Conservation (phyloP, 257 asterid genomes). For the Henckelia pumila region DNA sequence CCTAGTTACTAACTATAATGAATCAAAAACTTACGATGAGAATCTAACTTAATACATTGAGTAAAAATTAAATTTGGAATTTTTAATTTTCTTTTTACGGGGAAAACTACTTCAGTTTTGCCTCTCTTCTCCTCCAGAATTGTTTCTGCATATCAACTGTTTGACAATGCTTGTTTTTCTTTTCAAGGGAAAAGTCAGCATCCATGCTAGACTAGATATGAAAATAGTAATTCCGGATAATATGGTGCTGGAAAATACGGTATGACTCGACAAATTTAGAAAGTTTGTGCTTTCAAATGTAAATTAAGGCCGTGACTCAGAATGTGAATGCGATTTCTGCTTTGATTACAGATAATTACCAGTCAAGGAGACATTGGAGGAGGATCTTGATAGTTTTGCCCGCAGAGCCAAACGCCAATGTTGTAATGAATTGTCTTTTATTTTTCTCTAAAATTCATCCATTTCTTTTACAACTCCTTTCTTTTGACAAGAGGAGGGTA, state of each 20-base stretch:
- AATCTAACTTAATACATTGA: too few relatives aligned
- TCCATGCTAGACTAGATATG: slow-evolving; percentile 46
- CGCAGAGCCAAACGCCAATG: slow-evolving; percentile 1
- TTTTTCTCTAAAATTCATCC: slow-evolving; percentile 5
- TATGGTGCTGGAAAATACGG: slow-evolving; percentile 64
- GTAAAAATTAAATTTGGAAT: too few relatives aligned
- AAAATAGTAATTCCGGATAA: slow-evolving; percentile 68
- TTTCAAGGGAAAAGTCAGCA: slow-evolving; percentile 65
- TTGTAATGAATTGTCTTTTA: slow-evolving; percentile 18
- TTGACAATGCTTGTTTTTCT: slow-evolving; percentile 15
- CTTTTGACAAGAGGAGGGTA: slow-evolving; percentile 4
- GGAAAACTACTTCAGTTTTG: too few relatives aligned
- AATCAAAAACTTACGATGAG: too few relatives aligned
- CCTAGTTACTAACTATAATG: too few relatives aligned
- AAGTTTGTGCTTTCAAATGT: neutral
- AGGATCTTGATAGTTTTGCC: slow-evolving; percentile 27
- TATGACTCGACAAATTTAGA: slow-evolving; percentile 21
- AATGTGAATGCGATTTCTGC: slow-evolving; percentile 9
- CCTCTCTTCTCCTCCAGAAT: too few relatives aligned
- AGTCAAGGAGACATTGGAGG: slow-evolving; percentile 38
- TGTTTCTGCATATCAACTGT: too few relatives aligned
- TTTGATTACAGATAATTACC: slow-evolving; percentile 38
- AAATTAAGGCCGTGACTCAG: neutral
- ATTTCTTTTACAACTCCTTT: slow-evolving; percentile 16
- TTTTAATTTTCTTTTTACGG: too few relatives aligned